Evolutionary conservation across 73 alveolate species (phyloP).

Genomic region (Paramecium sonneborni): DNA sequence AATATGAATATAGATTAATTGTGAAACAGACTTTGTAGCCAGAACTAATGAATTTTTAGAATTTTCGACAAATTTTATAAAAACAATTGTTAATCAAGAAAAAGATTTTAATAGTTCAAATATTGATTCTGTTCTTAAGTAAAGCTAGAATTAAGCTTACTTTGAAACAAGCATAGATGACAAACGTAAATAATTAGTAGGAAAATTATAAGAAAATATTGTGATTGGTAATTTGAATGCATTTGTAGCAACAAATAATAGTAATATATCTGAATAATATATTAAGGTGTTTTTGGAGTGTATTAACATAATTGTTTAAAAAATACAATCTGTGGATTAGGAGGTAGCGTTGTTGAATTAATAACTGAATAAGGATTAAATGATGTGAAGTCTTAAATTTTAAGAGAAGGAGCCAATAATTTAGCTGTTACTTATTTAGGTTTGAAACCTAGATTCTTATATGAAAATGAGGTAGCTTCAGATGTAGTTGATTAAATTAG

Average conservation of each 20-base stretch:
- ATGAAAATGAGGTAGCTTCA: neutral
- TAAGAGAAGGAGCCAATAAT: constrained; percentile 45
- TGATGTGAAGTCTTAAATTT: constrained; percentile 9
- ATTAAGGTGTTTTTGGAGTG: neutral
- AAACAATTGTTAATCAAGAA: neutral
- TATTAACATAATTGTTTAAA: constrained; percentile 40
- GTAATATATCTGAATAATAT: neutral
- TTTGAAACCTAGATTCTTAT: constrained; percentile 4
- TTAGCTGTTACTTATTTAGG: constrained; percentile 40
- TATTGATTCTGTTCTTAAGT: neutral
- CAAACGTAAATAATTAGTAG: constrained; percentile 10
- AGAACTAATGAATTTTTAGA: constrained; percentile 53
- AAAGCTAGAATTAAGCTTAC: neutral
- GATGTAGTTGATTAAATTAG: neutral
- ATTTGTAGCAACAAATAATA: neutral
- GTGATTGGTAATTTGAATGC: neutral
- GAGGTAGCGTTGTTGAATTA: constrained; percentile 26
- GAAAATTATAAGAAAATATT: constrained; percentile 32
- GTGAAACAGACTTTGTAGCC: constrained; percentile 58
- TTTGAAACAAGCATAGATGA: constrained; percentile 6
- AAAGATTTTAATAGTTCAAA: neutral
- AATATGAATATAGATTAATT: neutral
- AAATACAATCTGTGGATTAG: constrained; percentile 14
- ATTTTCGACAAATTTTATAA: constrained; percentile 22
- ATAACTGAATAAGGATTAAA: neutral